Evolutionary conservation across 768 basidiomycete species (phyloP), one percentile per base, ranked within the genome.

Genomic region (Chiua virens): DNA sequence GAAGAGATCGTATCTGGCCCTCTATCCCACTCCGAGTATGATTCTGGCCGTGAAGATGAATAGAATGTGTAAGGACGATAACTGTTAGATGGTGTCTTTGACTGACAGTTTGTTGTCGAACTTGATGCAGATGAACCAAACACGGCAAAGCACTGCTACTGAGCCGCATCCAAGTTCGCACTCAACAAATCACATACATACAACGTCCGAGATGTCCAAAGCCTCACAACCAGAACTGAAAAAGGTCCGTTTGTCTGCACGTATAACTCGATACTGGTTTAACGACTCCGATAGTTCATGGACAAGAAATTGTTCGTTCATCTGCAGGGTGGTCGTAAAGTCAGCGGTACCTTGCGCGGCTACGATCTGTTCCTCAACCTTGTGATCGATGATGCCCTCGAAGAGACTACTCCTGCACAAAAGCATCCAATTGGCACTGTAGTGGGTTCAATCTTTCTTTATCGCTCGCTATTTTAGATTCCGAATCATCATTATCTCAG

Each of bases 301-400:
- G 97, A 99, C 81, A 96, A 98, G 77, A 90, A 88, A 65, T 75
- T 98, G 60, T 95, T 95, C 72, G 78, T 99, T 63, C 85, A 96
- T 73, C 77, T 99, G 8, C 94, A 97, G 67, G 92, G 90, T 42
- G 93, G 93, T 49, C 87, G 96, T 64, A 92, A 92, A 81, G 91
- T 99, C 63, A 93, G 91, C 74, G 97, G 97, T 48, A 86, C 85
- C 14, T 75, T 99, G 45, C 87, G 97, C 56, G 97, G 97, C 46
- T 99, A 97, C 71, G 97, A 99, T 77, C 87, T 99, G 57, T 99
- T 99, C 78, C 76, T 99, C 68, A 99, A 99, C 71, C 80, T 99
- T 35, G 97, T 98, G 58, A 85, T 99, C 69, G 97, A 98, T 70
- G 92, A 98, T 65, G 91, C 92, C 10, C 69, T 87, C 61, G 97